Conservation (phyloP, 441 rosid genomes). For the Adansonia madagascariensis region DNA sequence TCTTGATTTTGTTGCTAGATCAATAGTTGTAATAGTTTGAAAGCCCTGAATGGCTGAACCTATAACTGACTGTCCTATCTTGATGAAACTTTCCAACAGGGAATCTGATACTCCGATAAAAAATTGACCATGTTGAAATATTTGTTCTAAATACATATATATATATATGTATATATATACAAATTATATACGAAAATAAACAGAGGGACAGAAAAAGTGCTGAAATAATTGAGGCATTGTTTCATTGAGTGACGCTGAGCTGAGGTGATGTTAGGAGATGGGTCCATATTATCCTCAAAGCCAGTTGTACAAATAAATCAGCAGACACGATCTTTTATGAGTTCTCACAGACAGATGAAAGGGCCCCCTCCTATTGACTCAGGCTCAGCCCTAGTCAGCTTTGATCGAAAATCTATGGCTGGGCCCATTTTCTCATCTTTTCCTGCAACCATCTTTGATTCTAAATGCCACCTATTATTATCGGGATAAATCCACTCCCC, state of each 20-base stretch:
- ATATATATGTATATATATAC: not conserved
- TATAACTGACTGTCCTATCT: too few relatives aligned
- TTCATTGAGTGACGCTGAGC: not conserved
- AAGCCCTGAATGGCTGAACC: too few relatives aligned
- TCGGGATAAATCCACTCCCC: too few relatives aligned
- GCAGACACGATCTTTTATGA: not conserved
- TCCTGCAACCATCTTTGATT: not conserved
- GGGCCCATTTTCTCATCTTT: not conserved
- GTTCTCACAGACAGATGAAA: not conserved
- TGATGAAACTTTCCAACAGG: too few relatives aligned
- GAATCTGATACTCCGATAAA: too few relatives aligned
- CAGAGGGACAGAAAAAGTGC: not conserved
- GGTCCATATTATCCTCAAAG: not conserved
- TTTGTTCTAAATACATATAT: not conserved
- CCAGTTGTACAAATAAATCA: too few relatives aligned
- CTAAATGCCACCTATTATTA: not conserved
- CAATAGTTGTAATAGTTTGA: too few relatives aligned
- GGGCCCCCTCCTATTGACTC: not conserved
- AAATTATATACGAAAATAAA: not conserved
- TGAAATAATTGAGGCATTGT: constrained; percentile 15
- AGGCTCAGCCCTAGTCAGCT: not conserved
- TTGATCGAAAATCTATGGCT: not conserved
- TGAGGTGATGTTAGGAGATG: constrained; percentile 11
- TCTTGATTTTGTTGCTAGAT: too few relatives aligned
- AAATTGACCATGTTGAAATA: too few relatives aligned